Evolutionary conservation across 1,284 basidiomycete species (phyloP).

Genomic region (Tausonia pullulans): DNA sequence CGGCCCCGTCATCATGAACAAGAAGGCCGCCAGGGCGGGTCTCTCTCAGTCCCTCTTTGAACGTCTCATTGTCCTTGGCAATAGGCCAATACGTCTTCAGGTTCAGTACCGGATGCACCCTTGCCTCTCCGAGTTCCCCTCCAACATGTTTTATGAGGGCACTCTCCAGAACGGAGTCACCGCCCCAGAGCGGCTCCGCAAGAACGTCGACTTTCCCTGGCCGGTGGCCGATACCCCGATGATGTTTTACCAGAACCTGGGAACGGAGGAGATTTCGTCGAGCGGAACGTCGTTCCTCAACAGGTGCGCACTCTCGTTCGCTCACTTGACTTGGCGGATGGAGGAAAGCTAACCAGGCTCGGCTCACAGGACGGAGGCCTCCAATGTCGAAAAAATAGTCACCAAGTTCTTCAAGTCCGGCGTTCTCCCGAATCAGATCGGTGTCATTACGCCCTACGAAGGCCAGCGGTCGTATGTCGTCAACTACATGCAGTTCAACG

Average conservation of each 20-base stretch:
- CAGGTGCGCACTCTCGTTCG: slow-evolving; percentile 40
- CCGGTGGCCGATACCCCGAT: slow-evolving; percentile 94
- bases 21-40: slow-evolving; percentile 95
- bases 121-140: slow-evolving; percentile 96
- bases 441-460: slow-evolving; percentile 97
- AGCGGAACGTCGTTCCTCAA: slow-evolving; percentile 98
- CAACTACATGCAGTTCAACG: slow-evolving; percentile 99
- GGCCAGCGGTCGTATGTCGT: slow-evolving; percentile 98
- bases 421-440: slow-evolving; percentile 88
- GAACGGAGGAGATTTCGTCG: slow-evolving; percentile 97
- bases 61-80: slow-evolving; percentile 85
- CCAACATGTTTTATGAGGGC: slow-evolving; percentile 99
- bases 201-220: slow-evolving; percentile 99
- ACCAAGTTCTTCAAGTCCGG: slow-evolving; percentile 99
- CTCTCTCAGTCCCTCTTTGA: slow-evolving; percentile 97
- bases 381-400: slow-evolving; percentile 98
- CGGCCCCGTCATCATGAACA: slow-evolving; percentile 99
- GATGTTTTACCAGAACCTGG: slow-evolving; percentile 99
- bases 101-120: slow-evolving; percentile 99
- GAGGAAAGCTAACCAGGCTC: neutral
- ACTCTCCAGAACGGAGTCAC: slow-evolving; percentile 98
- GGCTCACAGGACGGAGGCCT: slow-evolving; percentile 80
- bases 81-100: slow-evolving; percentile 93
- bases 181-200: slow-evolving; percentile 88
- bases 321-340: neutral